A percentile compares a stretch with the other conserved stretches of the same genome.
phyloP scores from a whole-genome alignment of 2,329 filamentous ascomycete species.

The Fusarium sp. region DNA sequence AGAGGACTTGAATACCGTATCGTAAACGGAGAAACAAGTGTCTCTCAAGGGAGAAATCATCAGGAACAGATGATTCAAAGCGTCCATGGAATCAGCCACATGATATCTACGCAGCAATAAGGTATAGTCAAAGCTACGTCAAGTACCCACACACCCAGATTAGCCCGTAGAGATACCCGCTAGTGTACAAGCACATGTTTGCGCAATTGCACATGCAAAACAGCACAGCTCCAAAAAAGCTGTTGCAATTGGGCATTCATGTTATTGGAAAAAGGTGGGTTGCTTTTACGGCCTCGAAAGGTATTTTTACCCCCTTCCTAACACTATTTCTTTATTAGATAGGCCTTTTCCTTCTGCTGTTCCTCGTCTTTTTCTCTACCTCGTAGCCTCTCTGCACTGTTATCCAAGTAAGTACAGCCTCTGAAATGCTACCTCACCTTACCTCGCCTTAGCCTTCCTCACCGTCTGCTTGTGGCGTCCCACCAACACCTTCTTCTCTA shows the following conservation, averaged over 20 bases:
- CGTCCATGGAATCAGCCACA: conserved; percentile 21
- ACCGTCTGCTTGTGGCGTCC: conserved; percentile 40
- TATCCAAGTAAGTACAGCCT: not conserved
- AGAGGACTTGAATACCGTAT: not conserved
- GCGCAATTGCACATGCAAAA: conserved; percentile 34
- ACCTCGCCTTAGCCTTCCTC: not conserved
- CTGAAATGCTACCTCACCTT: conserved; percentile 2
- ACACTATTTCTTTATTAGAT: conserved; percentile 22
- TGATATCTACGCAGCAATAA: conserved; percentile 8
- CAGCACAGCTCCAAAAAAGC: conserved; percentile 26
- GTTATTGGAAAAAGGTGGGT: conserved; percentile 23
- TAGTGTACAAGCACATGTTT: conserved; percentile 38
- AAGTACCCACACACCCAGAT: conserved; percentile 38
- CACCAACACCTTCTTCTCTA: conserved; percentile 31
- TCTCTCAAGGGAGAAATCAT: conserved; percentile 19
- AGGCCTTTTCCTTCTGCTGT: not conserved
- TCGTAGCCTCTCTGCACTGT: conserved; percentile 1
- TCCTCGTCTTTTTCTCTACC: not conserved
- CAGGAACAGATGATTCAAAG: conserved; percentile 23
- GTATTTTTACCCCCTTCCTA: conserved; percentile 18
- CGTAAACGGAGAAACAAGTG: not conserved
- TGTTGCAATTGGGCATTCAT: conserved; percentile 16
- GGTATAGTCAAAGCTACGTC: conserved; percentile 4
- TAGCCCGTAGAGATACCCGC: conserved; percentile 34
- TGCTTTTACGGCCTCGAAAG: conserved; percentile 18